phyloP scores from a whole-genome alignment of 1,284 basidiomycete genomes.

The Cutaneotrichosporon sp. region DNA sequence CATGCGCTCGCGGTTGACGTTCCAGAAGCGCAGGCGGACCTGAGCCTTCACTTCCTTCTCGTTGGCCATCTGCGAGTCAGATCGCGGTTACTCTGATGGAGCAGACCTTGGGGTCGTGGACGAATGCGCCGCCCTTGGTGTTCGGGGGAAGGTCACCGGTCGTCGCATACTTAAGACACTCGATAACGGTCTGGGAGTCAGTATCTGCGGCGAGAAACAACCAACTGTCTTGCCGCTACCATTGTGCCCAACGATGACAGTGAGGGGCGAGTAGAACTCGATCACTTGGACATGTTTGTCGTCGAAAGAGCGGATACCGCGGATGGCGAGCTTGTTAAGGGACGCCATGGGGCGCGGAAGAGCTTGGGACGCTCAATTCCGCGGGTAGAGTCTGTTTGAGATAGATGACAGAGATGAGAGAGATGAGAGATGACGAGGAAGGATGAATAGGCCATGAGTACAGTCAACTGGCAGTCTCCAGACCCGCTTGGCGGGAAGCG shows the following conservation, averaged over 20 bases:
- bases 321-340: constrained; percentile 84
- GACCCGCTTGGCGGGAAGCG: not conserved
- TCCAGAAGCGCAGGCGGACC: constrained; percentile 89
- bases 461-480: not conserved
- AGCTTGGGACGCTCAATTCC: not conserved
- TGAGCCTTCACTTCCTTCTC: constrained; percentile 99
- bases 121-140: constrained; percentile 94
- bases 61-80: constrained; percentile 72
- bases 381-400: not conserved
- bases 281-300: constrained; percentile 93
- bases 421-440: not conserved
- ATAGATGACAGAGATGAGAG: not conserved
- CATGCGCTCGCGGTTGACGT: constrained; percentile 84
- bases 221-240: constrained; percentile 91
- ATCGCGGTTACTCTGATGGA: not conserved
- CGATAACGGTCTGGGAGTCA: constrained; percentile 75
- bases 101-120: constrained; percentile 84
- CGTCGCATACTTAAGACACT: constrained; percentile 98
- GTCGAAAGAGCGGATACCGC: constrained; percentile 72
- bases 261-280: constrained; percentile 96
- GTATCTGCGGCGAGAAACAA: not conserved
- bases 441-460: not conserved
- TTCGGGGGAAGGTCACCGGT: constrained; percentile 98
- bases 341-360: constrained; percentile 63
- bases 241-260: constrained; percentile 98